Evolutionary conservation across 805 yeast species (phyloP).

Genomic region (Metschnikowia peoriensis): DNA sequence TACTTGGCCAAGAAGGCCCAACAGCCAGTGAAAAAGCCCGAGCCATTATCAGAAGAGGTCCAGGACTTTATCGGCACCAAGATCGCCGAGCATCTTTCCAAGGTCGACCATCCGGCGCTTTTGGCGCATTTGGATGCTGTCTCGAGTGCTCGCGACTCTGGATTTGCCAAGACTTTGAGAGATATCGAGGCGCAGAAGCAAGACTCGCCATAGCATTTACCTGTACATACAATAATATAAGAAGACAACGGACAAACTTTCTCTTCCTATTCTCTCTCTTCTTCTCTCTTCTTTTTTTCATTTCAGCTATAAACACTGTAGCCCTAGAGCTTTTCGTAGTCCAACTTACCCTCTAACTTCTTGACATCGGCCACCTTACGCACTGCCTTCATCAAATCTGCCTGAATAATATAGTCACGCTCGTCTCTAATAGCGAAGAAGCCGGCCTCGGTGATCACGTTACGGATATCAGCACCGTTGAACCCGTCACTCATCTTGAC

Average conservation of each 20-base stretch:
- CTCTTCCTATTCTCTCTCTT: too few species aligned
- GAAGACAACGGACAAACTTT: not conserved
- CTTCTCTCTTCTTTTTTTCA: too few species aligned
- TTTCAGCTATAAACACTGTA: not conserved
- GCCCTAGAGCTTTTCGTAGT: slow-evolving; percentile 81
- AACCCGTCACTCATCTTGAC: slow-evolving; percentile 99
- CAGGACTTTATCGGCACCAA: slow-evolving; percentile 53
- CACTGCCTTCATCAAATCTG: slow-evolving; percentile 96
- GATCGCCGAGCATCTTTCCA: slow-evolving; percentile 41
- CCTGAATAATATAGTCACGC: slow-evolving; percentile 89
- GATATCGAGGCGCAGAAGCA: slow-evolving; percentile 16
- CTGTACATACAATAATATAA: slow-evolving; percentile 12
- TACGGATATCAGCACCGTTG: slow-evolving; percentile 97
- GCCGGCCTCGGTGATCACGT: slow-evolving; percentile 97
- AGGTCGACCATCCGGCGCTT: slow-evolving; percentile 35
- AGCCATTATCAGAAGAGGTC: slow-evolving; percentile 49
- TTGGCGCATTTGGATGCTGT: slow-evolving; percentile 40
- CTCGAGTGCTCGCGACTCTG: slow-evolving; percentile 27
- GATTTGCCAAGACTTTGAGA: slow-evolving; percentile 29
- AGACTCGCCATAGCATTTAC: slow-evolving; percentile 4
- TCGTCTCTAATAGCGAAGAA: slow-evolving; percentile 98
- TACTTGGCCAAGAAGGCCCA: slow-evolving; percentile 52
- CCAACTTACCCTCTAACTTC: slow-evolving; percentile 94
- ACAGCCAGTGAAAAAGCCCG: slow-evolving; percentile 34
- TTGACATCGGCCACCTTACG: slow-evolving; percentile 95